Base-by-base conservation (phyloP, 805 yeast genomes). In the Myxozyma monticola region DNA sequence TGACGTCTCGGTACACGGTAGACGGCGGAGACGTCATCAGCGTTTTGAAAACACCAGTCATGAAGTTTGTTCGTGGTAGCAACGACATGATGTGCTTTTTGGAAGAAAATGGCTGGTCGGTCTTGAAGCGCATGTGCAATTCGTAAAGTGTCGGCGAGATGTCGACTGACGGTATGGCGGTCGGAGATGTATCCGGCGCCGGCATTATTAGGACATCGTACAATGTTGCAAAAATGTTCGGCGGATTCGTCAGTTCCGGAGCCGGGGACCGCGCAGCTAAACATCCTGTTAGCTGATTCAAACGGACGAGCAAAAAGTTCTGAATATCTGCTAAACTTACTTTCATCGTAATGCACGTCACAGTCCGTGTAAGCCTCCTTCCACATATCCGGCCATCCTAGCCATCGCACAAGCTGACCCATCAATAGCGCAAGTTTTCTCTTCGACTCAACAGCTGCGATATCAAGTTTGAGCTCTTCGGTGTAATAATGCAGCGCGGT, bases 341-440 rank as follows among this genome's bases (percentile, higher is more conserved):
- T 18, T 35, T 43, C 47, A 18, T 43, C 48, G 24, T 37, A 44
- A 3, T 15, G 9, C 5, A 44, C 12, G 25, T 30, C 36, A n/a
- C 30, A 46, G 9, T 20, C 45, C 7, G 25, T 37, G 21, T 54
- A 54, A 4, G 24, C 17, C 24, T 40, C 29, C n/a, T 33, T 52
- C 63, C 89, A 88, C 58, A 80, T 81, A 1, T 66, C 79, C 9
- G 83, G 77, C 95, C 96, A 86, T 4, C 85, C 81, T 79, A 84
- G 78, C 82, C 87, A 79, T 10, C 71, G 59, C 0, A 84, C 75
- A 12, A 86, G 63, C 57, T 83, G 84, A 0, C 82, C 71, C n/a
- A 89, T 65, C 20, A 89, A 65, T 0, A 68, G 22, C 0, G 84
- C 80, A 25, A 90, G 60, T 28, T 67, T 67, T 2, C 69, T 59